Base-by-base conservation (phyloP, 805 yeast genomes). In the Zygoascus ofunaensis region DNA sequence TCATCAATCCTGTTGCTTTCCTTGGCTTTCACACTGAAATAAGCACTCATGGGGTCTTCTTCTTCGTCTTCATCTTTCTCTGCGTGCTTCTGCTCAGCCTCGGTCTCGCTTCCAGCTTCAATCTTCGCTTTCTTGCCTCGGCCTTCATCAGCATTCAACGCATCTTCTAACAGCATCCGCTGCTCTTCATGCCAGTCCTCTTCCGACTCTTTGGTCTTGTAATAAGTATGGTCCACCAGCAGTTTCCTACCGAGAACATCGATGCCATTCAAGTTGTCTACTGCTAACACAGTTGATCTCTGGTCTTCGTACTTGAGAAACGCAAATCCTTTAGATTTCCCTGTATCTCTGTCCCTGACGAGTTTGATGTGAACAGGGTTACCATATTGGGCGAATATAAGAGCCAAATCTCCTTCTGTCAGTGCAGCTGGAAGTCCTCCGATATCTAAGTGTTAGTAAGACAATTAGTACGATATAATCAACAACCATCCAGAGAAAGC, bases 311-410 rank as follows among this genome's bases (percentile, higher is more conserved):
- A 90, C 60, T 86, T 84, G 51, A 90, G 61, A 64, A 79, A 87
- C 3, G 82, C 92, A 68, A 80, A 85, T 4, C 95, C 92, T 44
- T 72, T 70, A 2, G 86, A 48, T 22, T 50, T 48, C 2, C 97
- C 97, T 0, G 82, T 72, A 2, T 69, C 73, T 46, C 67, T 69
- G 55, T 86, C 90, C 46, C 90, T 71, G 21, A 76, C 73, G 42
- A 89, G 65, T 42, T 80, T 76, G 30, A 90, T 58, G 53, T 82
- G 84, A 0, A 82, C 81, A 0, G 96, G 96, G 17, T 79, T 73
- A 0, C 97, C 97, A 61, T 75, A 90, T 57, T 90, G 97, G 1
- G 95, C 82, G 59, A 90, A 90, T 26, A 89, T 75, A 0, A 78
- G 72, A 4, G 87, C 55, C 0, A 90, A 61, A 58, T 90, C 97